Percentiles rank a stretch among this genome's conserved stretches.
Evolutionary conservation across 192 early-diverging fungal genomes (phyloP).

Genomic region (Rhizophlyctis rosea): DNA sequence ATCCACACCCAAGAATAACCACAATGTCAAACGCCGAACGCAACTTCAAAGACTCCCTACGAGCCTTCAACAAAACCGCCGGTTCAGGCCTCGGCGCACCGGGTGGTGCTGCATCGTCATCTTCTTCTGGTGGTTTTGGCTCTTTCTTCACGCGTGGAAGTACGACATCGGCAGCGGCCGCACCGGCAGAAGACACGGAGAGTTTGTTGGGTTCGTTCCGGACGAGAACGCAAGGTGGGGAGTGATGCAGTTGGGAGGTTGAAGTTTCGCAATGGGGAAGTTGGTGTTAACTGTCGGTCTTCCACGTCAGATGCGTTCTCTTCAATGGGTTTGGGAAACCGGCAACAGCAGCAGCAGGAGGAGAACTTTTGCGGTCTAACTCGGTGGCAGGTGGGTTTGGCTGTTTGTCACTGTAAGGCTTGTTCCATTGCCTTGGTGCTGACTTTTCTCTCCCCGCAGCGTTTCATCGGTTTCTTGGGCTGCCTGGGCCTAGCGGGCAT

Average conservation of each 20-base stretch:
- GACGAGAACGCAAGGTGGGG: slow-evolving; percentile 27
- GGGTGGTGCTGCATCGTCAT: slow-evolving; percentile 2
- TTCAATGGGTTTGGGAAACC: slow-evolving; percentile 24
- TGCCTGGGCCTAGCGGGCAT: slow-evolving; percentile 34
- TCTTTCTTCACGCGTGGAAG: background rate
- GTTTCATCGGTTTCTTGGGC: slow-evolving; percentile 35
- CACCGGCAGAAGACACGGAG: slow-evolving; percentile 24
- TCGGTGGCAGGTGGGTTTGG: slow-evolving; percentile 31
- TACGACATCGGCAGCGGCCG: background rate
- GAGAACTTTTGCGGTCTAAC: slow-evolving; percentile 44
- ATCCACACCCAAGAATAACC: too few relatives aligned
- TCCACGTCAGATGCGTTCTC: slow-evolving; percentile 28
- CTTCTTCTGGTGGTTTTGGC: slow-evolving; percentile 3
- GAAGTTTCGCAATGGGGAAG: too few relatives aligned
- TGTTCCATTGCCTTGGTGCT: background rate
- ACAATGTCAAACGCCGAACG: slow-evolving; percentile 12
- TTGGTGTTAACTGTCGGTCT: background rate
- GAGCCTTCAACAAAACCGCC: slow-evolving; percentile 26
- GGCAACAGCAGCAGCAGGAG: slow-evolving; percentile 22
- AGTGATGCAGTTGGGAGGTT: background rate
- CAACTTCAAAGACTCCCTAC: slow-evolving; percentile 25
- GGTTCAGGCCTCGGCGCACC: slow-evolving; percentile 1
- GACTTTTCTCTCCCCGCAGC: slow-evolving; percentile 9
- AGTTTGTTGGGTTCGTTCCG: slow-evolving; percentile 36
- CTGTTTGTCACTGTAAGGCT: background rate